A percentile compares a stretch with the other conserved stretches of the same genome.
phyloP scores from a whole-genome alignment of 257 asterid species.

The Solanum pennellii region DNA sequence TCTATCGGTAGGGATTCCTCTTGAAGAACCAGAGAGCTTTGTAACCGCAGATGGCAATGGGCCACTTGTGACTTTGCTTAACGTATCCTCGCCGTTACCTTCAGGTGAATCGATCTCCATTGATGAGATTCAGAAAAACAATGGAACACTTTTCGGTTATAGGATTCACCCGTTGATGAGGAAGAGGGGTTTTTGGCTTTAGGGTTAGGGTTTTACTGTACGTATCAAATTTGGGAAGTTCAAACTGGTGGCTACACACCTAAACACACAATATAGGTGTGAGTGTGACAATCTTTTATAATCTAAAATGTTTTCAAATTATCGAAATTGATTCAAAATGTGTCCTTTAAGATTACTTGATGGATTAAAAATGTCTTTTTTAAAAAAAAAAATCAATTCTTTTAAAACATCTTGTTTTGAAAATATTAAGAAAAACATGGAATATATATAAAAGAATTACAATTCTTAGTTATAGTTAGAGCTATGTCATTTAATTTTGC shows the following conservation, averaged over 20 bases:
- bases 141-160: neutral
- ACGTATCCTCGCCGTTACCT: conserved; percentile 18
- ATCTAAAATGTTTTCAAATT: neutral
- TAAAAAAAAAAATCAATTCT: no score
- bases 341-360: neutral
- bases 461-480: neutral
- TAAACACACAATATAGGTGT: neutral
- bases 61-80: conserved; percentile 36
- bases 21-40: conserved; percentile 76
- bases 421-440: neutral
- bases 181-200: neutral
- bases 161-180: neutral
- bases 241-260: neutral
- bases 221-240: neutral
- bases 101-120: conserved; percentile 61
- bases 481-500: no score
- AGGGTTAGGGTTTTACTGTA: conserved; percentile 7
- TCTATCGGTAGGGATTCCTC: conserved; percentile 51
- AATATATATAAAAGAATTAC: neutral
- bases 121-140: neutral
- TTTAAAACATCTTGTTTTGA: neutral
- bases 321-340: neutral
- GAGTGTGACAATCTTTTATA: neutral
- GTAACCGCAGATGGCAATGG: conserved; percentile 41
- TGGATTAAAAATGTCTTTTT: neutral